Base-by-base conservation (phyloP, 257 asterid species). In the Solanum phureja region DNA sequence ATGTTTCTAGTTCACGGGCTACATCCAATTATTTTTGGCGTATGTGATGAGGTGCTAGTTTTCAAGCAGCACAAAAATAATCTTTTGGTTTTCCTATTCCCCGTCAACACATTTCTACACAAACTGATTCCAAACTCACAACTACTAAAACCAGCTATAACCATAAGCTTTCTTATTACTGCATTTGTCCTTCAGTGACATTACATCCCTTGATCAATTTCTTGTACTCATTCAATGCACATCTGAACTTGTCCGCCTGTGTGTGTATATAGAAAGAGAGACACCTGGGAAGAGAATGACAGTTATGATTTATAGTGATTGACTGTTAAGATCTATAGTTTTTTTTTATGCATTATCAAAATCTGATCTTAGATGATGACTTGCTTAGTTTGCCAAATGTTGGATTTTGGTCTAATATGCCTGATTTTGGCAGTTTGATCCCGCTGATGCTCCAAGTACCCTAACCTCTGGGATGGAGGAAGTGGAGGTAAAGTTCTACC, bases 401-500 rank as follows among this genome's bases (percentile, higher is more conserved):
- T 89, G 83, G 86, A 84, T 64, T 68, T 42, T 71, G 84, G 83
- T 87, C 60, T 71, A 24, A 44, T 34, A 86, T 86, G 49, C 85
- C 64, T 35, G 84, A 64, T 75, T 87, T 93, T 42, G 89, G 89
- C 94, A 93, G 97, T 83, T 93, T 90, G 97, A 95, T 91, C 95
- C 88, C 87, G 89, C 74, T 42, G 95, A 90, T 90, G 93, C 90
- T 89, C 88, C 93, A 58, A 84, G 89, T 93, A 84, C 92, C 81
- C 98, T 88, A 87, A 88, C 91, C 87, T 92, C 94, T 5, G 91
- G 89, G 84, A 85, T 77, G 85, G 95, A 92, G 90, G 96, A 92
- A 82, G 90, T 82, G 23, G 97, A 93, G 89, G 90, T 91, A 88
- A 88, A 64, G 29, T 37, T 62, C 84, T 82, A 24, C 37, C 21